These are phyloP conservation scores for Candida corydali DNA, from an alignment of 805 yeast genomes.

Conservation along the genomic window DNA sequence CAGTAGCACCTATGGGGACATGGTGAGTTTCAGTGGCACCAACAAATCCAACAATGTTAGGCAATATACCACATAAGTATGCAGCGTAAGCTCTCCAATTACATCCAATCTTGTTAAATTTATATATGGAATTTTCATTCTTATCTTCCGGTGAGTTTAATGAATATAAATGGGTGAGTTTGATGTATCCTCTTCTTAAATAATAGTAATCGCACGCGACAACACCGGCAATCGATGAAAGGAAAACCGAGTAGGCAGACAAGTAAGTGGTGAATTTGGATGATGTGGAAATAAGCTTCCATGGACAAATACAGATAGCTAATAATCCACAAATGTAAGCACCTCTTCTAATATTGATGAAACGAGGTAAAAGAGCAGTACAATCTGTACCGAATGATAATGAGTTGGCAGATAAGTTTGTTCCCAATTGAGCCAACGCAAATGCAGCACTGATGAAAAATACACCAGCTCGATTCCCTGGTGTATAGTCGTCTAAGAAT, in stretches of 20 bases:
- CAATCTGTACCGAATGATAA: constrained; percentile 41
- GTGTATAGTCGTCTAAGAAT: constrained; percentile 45
- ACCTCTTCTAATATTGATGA: constrained; percentile 39
- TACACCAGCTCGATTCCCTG: constrained; percentile 41
- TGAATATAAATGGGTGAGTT: constrained; percentile 61
- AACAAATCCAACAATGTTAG: constrained; percentile 84
- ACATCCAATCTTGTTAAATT: constrained; percentile 58
- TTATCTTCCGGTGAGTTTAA: constrained; percentile 32
- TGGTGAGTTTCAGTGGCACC: constrained; percentile 68
- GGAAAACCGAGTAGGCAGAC: constrained; percentile 41
- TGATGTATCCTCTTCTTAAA: constrained; percentile 68
- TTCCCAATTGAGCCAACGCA: constrained; percentile 41
- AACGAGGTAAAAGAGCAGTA: constrained; percentile 36
- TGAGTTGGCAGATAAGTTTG: constrained; percentile 40
- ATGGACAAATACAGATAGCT: constrained; percentile 38
- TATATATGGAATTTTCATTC: constrained; percentile 41
- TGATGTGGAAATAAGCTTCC: constrained; percentile 38
- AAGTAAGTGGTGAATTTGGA: constrained; percentile 40
- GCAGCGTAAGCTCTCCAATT: constrained; percentile 86
- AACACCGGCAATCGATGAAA: constrained; percentile 41
- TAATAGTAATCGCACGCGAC: constrained; percentile 42
- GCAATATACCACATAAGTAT: constrained; percentile 73
- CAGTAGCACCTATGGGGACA: constrained; percentile 76
- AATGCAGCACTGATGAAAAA: constrained; percentile 35
- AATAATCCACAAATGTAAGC: constrained; percentile 36